A percentile compares a stretch with the other conserved stretches of the same genome.
Evolutionary conservation across 495 filamentous ascomycete genomes (phyloP).

Genomic region (Tuber microsphaerosporum): DNA sequence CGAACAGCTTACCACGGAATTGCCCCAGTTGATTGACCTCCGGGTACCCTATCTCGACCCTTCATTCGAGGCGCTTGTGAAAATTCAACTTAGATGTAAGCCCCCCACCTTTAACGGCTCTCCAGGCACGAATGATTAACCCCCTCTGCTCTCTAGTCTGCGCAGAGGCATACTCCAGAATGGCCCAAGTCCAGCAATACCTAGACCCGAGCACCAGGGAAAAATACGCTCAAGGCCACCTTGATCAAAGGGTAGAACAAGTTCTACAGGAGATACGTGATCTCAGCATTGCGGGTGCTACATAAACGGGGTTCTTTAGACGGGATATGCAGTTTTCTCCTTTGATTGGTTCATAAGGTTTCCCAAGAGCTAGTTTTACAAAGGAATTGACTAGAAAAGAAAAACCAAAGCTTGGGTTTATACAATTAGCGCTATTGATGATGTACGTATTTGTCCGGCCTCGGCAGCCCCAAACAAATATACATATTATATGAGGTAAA

Average conservation of each 20-base stretch:
- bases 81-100: conserved; percentile 81
- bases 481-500: not conserved
- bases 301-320: conserved; percentile 12
- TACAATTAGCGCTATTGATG: not conserved
- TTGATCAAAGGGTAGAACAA: conserved; percentile 89
- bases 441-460: not conserved
- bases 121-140: conserved; percentile 1
- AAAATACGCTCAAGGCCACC: conserved; percentile 86
- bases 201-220: conserved; percentile 93
- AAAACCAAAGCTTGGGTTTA: not conserved
- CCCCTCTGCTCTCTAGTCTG: conserved; percentile 50
- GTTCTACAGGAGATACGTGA: conserved; percentile 95
- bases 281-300: conserved; percentile 73
- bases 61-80: conserved; percentile 92
- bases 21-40: conserved; percentile 96
- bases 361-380: not conserved
- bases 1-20: conserved; percentile 83
- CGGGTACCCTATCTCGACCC: conserved; percentile 95
- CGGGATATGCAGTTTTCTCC: not conserved
- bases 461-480: not conserved
- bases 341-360: not conserved
- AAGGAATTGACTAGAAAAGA: not conserved
- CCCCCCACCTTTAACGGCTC: not conserved
- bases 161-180: conserved; percentile 89
- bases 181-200: conserved; percentile 99